Conservation (phyloP, 306 rosid species). For the Malus domestica region DNA sequence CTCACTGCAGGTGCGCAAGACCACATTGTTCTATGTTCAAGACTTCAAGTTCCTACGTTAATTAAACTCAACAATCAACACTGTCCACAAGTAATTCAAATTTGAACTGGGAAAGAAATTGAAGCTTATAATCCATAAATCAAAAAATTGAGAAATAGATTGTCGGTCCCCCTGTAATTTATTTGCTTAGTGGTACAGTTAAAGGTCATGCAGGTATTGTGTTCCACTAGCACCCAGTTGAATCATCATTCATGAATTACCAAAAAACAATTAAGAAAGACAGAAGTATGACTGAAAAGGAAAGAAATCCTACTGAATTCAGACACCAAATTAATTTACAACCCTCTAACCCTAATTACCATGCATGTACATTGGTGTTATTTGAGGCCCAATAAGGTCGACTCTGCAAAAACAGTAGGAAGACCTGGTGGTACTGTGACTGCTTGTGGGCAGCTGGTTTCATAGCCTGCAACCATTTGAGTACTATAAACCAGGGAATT, state of each 20-base stretch:
- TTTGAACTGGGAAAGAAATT: background rate
- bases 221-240: background rate
- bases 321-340: constrained; percentile 1
- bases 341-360: constrained; percentile 30
- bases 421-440: constrained; percentile 8
- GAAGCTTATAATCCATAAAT: background rate
- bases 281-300: background rate
- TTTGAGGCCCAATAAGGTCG: constrained; percentile 45
- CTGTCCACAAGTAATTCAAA: background rate
- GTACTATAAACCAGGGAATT: constrained; percentile 38
- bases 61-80: background rate
- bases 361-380: constrained; percentile 10
- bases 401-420: constrained; percentile 38
- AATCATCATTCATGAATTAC: background rate
- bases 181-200: background rate
- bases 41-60: constrained; percentile 16
- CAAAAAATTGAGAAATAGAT: background rate
- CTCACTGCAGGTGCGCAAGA: constrained; percentile 14
- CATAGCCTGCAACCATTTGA: constrained; percentile 54
- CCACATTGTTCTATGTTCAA: constrained; percentile 3
- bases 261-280: background rate
- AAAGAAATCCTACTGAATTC: background rate
- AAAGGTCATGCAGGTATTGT: background rate
- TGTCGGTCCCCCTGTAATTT: background rate
- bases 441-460: constrained; percentile 28